Percentiles rank a stretch among this genome's conserved stretches.
These are phyloP conservation scores for Phaeotremella skinneri DNA, from an alignment of 768 basidiomycete genomes.

Conservation along the genomic window DNA sequence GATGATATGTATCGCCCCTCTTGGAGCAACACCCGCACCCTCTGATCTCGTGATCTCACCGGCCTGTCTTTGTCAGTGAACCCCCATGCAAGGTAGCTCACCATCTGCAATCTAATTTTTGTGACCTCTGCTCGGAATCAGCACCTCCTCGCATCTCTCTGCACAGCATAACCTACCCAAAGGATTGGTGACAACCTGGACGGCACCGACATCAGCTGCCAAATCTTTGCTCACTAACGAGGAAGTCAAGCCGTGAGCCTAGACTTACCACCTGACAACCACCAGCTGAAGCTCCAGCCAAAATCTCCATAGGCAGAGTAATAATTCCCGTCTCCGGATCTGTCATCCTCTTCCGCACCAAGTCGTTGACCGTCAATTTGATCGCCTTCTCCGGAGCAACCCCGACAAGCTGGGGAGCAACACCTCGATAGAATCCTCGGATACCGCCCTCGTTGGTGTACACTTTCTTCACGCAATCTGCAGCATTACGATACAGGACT, in stretches of 20 bases:
- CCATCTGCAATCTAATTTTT: constrained; percentile 55
- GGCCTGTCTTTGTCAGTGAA: constrained; percentile 24
- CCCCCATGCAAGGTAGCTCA: constrained; percentile 55
- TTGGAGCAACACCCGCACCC: constrained; percentile 63
- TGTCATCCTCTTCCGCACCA: constrained; percentile 75
- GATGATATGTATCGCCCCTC: constrained; percentile 88
- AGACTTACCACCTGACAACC: constrained; percentile 92
- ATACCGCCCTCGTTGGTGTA: constrained; percentile 92
- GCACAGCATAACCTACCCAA: constrained; percentile 52
- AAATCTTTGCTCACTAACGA: background rate
- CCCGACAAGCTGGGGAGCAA: constrained; percentile 87
- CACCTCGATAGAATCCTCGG: constrained; percentile 80
- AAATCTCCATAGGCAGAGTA: constrained; percentile 79
- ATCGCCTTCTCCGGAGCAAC: constrained; percentile 64
- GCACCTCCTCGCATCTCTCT: background rate
- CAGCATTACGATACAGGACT: constrained; percentile 90
- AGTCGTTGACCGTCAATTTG: constrained; percentile 93
- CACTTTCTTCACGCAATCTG: constrained; percentile 91
- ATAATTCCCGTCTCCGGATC: constrained; percentile 97
- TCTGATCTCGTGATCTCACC: constrained; percentile 88
- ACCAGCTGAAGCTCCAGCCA: constrained; percentile 90
- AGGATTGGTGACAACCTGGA: constrained; percentile 92
- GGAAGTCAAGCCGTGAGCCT: background rate
- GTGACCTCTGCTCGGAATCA: constrained; percentile 33
- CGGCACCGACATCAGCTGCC: background rate